These are phyloP conservation scores for Alternaria ventricosa DNA, from an alignment of 2,329 filamentous ascomycete genomes.

Conservation along the genomic window DNA sequence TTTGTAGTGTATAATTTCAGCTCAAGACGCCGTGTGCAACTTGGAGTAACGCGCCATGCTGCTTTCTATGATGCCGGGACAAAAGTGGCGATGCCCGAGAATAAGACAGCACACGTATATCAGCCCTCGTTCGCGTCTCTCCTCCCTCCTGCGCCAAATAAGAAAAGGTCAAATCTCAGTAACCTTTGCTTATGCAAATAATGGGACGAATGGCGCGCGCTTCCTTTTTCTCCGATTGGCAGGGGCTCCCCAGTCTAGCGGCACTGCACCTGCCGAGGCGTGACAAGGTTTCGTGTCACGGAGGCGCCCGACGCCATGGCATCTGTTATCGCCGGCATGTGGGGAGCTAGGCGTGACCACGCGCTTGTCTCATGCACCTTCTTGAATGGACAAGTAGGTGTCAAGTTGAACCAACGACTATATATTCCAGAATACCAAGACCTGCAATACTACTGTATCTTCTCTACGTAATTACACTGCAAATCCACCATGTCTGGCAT, in stretches of 20 bases:
- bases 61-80: neutral
- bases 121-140: neutral
- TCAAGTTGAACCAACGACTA: neutral
- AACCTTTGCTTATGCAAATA: neutral
- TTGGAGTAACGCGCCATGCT: neutral
- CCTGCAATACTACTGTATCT: neutral
- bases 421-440: neutral
- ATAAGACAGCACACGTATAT: neutral
- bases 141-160: slow-evolving; percentile 2
- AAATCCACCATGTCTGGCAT: slow-evolving; percentile 33
- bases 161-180: slow-evolving; percentile 1
- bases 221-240: slow-evolving; percentile 13
- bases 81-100: neutral
- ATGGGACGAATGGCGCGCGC: neutral
- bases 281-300: slow-evolving; percentile 5
- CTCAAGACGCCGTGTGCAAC: neutral
- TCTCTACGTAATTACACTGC: neutral
- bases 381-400: slow-evolving; percentile 3
- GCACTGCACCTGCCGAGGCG: neutral
- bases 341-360: neutral
- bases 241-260: neutral
- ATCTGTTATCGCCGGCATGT: slow-evolving; percentile 15
- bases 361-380: slow-evolving; percentile 17
- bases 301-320: slow-evolving; percentile 13
- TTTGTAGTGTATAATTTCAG: neutral